Percentiles rank a stretch among this genome's conserved stretches.
Conservation (phyloP, 352 stramenopile species). For the Globisporangium alternatum region DNA sequence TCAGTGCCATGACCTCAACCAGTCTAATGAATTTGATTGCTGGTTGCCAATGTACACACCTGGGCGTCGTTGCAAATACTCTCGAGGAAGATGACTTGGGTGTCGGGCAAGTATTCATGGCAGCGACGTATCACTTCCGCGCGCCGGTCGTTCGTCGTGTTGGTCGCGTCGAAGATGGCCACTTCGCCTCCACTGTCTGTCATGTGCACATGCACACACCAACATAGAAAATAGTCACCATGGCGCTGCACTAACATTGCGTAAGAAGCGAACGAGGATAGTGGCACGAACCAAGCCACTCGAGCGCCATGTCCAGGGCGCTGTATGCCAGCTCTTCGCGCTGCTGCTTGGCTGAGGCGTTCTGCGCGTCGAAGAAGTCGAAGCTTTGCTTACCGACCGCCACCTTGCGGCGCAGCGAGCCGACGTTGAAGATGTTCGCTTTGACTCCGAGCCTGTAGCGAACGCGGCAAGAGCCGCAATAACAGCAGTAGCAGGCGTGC, state of each 20-base stretch:
- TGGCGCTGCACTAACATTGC: not conserved
- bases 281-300: conserved; percentile 33
- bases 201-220: not conserved
- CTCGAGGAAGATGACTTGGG: conserved; percentile 80
- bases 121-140: conserved; percentile 24
- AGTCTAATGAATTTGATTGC: not conserved
- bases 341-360: conserved; percentile 52
- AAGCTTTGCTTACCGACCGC: conserved; percentile 49
- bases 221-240: not conserved
- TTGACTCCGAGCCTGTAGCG: conserved; percentile 32
- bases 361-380: conserved; percentile 85
- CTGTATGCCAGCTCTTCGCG: conserved; percentile 67
- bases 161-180: conserved; percentile 77
- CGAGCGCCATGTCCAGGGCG: conserved; percentile 31
- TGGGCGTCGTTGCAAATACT: conserved; percentile 71
- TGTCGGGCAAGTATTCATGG: conserved; percentile 19
- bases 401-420: conserved; percentile 85
- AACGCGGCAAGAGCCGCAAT: not conserved
- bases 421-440: conserved; percentile 90
- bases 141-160: conserved; percentile 52
- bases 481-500: not conserved
- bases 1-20: not conserved
- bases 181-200: conserved; percentile 44
- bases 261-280: not conserved
- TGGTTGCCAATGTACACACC: conserved; percentile 4